These are phyloP conservation scores for Syncephalastrum sp. DNA, from an alignment of 371 early-diverging fungal species.

Conservation along the genomic window DNA sequence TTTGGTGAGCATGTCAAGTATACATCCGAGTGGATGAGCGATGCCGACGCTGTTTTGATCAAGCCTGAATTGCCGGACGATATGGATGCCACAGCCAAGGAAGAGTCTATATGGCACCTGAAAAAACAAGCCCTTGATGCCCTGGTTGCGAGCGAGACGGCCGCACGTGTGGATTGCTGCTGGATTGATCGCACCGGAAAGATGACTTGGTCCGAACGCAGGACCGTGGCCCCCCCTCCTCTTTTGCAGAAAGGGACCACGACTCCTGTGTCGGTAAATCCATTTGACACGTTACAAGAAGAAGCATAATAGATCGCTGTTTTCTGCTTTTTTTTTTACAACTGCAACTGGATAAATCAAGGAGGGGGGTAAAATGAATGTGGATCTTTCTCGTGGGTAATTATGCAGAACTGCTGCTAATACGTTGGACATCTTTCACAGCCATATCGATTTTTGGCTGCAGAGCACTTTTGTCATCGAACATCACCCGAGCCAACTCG, in stretches of 20 bases:
- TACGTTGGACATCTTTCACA: slow-evolving; percentile 5
- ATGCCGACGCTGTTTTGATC: slow-evolving; percentile 49
- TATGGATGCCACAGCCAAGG: slow-evolving; percentile 51
- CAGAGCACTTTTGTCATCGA: slow-evolving; percentile 29
- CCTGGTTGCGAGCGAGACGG: slow-evolving; percentile 30
- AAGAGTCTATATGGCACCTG: slow-evolving; percentile 45
- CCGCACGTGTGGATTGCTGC: slow-evolving; percentile 56
- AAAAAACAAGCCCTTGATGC: slow-evolving; percentile 40
- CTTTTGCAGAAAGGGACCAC: background rate
- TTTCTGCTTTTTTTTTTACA: no score
- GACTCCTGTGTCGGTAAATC: no score
- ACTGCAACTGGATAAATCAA: no score
- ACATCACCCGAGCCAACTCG: slow-evolving; percentile 47
- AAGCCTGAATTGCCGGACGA: slow-evolving; percentile 40
- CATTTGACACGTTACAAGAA: no score
- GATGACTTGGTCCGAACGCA: slow-evolving; percentile 45
- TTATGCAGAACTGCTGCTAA: background rate
- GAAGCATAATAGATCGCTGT: no score
- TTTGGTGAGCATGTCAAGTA: slow-evolving; percentile 44
- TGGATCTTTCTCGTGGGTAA: background rate
- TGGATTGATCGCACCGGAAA: slow-evolving; percentile 59
- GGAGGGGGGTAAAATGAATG: background rate
- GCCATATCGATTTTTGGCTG: slow-evolving; percentile 38
- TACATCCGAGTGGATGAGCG: slow-evolving; percentile 50
- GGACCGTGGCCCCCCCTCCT: background rate